These are phyloP conservation scores for Sclerotinia minor DNA, from an alignment of 2,329 filamentous ascomycete genomes.

Conservation along the genomic window DNA sequence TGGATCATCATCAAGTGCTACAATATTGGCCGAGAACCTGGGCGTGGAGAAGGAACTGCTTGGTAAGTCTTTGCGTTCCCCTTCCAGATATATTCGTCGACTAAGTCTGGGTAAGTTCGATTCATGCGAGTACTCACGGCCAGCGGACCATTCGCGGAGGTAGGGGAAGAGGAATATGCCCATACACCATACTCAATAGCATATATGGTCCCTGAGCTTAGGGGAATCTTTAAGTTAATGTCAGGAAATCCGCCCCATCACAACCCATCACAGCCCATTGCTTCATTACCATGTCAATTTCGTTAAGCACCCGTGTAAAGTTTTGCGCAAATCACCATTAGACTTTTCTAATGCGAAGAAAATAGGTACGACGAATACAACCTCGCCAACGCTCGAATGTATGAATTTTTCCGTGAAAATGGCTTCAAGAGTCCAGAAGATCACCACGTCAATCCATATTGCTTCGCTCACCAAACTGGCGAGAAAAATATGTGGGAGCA, in stretches of 20 bases:
- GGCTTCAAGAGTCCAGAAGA: constrained; percentile 34
- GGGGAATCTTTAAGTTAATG: constrained; percentile 30
- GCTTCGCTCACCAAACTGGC: constrained; percentile 35
- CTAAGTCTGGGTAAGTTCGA: constrained; percentile 30
- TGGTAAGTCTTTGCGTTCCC: constrained; percentile 26
- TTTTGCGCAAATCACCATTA: neutral
- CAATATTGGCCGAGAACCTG: constrained; percentile 30
- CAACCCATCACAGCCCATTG: neutral
- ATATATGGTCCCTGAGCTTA: constrained; percentile 30
- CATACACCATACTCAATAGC: constrained; percentile 34
- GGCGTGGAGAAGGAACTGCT: constrained; percentile 34
- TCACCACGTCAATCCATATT: constrained; percentile 36
- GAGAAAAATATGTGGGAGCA: constrained; percentile 37
- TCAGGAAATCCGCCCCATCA: neutral
- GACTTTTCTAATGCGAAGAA: neutral
- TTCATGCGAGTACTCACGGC: constrained; percentile 32
- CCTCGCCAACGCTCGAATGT: constrained; percentile 29
- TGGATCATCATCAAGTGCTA: constrained; percentile 29
- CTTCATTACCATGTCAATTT: constrained; percentile 17
- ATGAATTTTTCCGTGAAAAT: constrained; percentile 33
- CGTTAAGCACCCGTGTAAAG: neutral
- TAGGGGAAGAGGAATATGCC: constrained; percentile 31
- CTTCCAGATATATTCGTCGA: neutral
- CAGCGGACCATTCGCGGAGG: constrained; percentile 32
- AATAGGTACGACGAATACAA: constrained; percentile 35